Evolutionary conservation across 306 rosid species (phyloP), one percentile per base, ranked within the genome.

Genomic region (Sphenostylis stenocarpa): DNA sequence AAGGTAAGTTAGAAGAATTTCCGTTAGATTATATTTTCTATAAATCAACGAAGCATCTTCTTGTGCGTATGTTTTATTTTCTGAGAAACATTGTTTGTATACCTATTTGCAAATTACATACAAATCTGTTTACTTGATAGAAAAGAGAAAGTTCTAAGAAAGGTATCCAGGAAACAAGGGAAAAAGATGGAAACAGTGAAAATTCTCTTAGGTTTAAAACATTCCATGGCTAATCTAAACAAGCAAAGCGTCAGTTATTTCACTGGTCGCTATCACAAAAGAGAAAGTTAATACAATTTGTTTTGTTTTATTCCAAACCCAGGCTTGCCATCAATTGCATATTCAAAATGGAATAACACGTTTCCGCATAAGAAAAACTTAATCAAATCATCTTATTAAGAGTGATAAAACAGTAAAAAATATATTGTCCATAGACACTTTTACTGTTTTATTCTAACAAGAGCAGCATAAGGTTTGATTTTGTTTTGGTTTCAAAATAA

Each of bases 211-310:
- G 60, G 53, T 58, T 45, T 60, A 62, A 70, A 47, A 77, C 76
- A 77, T 68, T 68, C 81, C 13, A 47, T 20, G 39, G 39, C 70
- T 39, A 55, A 68, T 29, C 19, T 41, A 45, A 19, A 57, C 58
- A 44, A 57, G 66, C 66, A 15, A 41, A 44, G n/a, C 17, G 39
- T 3, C 20, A 67, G 28, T 17, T 48, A 26, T 63, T 77, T 71
- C 57, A 61, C 47, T 49, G 17, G 83, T 79, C 83, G 24, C 83
- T 41, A 39, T 79, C 83, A 62, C 64, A 6, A 36, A 79, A 20
- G 20, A 49, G 49, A 39, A 36, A 51, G 16, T n/a, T 39, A 23
- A 65, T 38, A 36, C 57, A 79, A n/a, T 1, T 14, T 33, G 8
- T 45, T 38, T 71, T 15, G 56, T 28, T 28, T 49, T 62, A 6